These are phyloP conservation scores for Suhomyces bokatorum DNA, from an alignment of 1,139 yeast genomes.

Conservation along the genomic window DNA sequence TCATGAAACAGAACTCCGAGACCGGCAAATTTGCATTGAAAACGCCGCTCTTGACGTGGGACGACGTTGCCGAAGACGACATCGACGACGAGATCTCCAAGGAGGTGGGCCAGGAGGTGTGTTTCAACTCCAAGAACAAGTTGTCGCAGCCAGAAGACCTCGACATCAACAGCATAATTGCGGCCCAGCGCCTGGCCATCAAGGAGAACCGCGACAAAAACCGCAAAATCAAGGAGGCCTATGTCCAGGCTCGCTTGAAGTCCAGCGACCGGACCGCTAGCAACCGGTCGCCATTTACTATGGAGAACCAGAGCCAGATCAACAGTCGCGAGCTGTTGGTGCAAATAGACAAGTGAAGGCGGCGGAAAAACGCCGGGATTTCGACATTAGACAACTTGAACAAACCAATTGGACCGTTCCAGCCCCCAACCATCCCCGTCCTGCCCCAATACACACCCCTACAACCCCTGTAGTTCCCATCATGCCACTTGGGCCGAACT, in stretches of 20 bases:
- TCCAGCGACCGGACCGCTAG: background rate
- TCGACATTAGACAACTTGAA: too few species aligned
- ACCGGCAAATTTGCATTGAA: conserved; percentile 46
- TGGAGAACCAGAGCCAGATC: conserved; percentile 33
- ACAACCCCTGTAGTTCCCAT: background rate
- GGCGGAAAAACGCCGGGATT: too few species aligned
- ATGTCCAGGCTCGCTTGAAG: conserved; percentile 16
- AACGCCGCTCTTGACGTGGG: conserved; percentile 63
- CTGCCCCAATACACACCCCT: background rate
- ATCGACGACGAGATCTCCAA: conserved; percentile 40
- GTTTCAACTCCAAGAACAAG: conserved; percentile 41
- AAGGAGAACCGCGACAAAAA: conserved; percentile 40
- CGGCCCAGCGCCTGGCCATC: conserved; percentile 49
- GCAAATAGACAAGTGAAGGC: background rate
- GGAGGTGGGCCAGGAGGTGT: conserved; percentile 45
- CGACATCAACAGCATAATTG: conserved; percentile 42
- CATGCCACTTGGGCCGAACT: background rate
- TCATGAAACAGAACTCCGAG: conserved; percentile 62
- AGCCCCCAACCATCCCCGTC: background rate
- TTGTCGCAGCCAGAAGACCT: conserved; percentile 40
- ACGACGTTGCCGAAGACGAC: conserved; percentile 48
- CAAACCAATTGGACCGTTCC: background rate
- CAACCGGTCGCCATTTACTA: conserved; percentile 20
- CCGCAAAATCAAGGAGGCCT: conserved; percentile 36
- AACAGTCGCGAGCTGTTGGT: conserved; percentile 20